Percentiles rank a stretch among this genome's conserved stretches.
Evolutionary conservation across 2,329 filamentous ascomycete species (phyloP).

Genomic region (Trichoderma harzianum): DNA sequence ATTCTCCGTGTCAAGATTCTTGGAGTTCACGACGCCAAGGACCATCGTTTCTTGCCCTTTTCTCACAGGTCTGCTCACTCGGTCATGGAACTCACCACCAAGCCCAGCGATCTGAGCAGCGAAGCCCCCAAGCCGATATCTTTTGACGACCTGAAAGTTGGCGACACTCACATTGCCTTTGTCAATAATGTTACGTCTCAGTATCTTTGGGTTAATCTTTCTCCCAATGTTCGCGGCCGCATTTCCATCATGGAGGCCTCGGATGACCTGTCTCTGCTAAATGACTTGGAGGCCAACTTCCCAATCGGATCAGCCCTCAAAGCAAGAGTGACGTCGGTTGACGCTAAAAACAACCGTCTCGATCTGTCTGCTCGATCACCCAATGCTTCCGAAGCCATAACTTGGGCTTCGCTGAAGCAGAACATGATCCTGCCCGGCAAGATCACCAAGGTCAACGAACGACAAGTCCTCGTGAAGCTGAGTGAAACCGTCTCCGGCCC

Average conservation of each 20-base stretch:
- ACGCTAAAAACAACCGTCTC: conserved; percentile 69
- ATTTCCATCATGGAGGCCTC: conserved; percentile 80
- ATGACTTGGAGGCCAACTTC: conserved; percentile 74
- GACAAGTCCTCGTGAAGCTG: conserved; percentile 80
- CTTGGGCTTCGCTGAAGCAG: conserved; percentile 67
- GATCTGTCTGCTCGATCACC: conserved; percentile 78
- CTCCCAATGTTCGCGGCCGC: conserved; percentile 81
- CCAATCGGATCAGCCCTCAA: conserved; percentile 85
- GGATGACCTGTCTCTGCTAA: conserved; percentile 76
- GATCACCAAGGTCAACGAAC: conserved; percentile 81
- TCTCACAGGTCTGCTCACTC: conserved; percentile 78
- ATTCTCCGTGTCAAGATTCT: conserved; percentile 72
- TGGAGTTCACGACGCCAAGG: conserved; percentile 84
- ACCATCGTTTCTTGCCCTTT: conserved; percentile 87
- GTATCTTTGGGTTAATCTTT: conserved; percentile 85
- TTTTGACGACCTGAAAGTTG: conserved; percentile 68
- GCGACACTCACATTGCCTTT: conserved; percentile 73
- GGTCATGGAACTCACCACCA: conserved; percentile 84
- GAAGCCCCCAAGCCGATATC: conserved; percentile 52
- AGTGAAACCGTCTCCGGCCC: conserved; percentile 76
- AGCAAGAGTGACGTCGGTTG: conserved; percentile 72
- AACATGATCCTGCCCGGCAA: conserved; percentile 80
- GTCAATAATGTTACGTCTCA: conserved; percentile 84
- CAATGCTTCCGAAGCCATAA: conserved; percentile 46
- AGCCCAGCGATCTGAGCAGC: conserved; percentile 60